These are phyloP conservation scores for Teunomyces cretensis DNA, from an alignment of 805 yeast genomes.

Conservation along the genomic window DNA sequence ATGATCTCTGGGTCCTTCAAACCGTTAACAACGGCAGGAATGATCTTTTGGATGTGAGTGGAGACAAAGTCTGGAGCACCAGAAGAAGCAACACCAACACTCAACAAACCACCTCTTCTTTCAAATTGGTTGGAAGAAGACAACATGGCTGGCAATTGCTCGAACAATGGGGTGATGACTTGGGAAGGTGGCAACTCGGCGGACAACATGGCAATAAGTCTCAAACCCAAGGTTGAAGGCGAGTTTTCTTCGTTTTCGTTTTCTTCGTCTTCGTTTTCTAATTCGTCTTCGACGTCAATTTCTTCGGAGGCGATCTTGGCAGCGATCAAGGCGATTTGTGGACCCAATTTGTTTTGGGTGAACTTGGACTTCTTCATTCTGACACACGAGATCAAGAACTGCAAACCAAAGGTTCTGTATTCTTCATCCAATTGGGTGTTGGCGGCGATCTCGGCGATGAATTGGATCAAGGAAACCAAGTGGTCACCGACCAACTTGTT, in stretches of 20 bases:
- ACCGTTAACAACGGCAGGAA: constrained; percentile 73
- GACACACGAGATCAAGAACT: constrained; percentile 76
- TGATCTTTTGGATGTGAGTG: constrained; percentile 68
- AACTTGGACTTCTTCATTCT: constrained; percentile 81
- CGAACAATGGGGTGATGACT: constrained; percentile 77
- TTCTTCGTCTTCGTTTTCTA: constrained; percentile 80
- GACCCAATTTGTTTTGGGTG: constrained; percentile 79
- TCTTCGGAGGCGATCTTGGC: constrained; percentile 76
- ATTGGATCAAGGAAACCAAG: constrained; percentile 63
- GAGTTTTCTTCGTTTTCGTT: constrained; percentile 90
- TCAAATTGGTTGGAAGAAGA: constrained; percentile 63
- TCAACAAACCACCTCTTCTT: constrained; percentile 83
- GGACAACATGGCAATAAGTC: constrained; percentile 76
- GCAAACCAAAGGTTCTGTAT: constrained; percentile 77
- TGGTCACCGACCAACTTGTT: constrained; percentile 75
- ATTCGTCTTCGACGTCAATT: constrained; percentile 71
- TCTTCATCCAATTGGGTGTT: constrained; percentile 73
- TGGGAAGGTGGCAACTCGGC: constrained; percentile 90
- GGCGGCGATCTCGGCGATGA: constrained; percentile 73
- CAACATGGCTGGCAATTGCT: constrained; percentile 56
- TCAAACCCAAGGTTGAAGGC: constrained; percentile 74
- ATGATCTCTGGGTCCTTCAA: constrained; percentile 70
- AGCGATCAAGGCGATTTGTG: constrained; percentile 70
- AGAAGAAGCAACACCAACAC: constrained; percentile 78
- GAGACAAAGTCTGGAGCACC: constrained; percentile 95